Evolutionary conservation across 1,284 basidiomycete species (phyloP).

Genomic region (Leccinum angustisporum): DNA sequence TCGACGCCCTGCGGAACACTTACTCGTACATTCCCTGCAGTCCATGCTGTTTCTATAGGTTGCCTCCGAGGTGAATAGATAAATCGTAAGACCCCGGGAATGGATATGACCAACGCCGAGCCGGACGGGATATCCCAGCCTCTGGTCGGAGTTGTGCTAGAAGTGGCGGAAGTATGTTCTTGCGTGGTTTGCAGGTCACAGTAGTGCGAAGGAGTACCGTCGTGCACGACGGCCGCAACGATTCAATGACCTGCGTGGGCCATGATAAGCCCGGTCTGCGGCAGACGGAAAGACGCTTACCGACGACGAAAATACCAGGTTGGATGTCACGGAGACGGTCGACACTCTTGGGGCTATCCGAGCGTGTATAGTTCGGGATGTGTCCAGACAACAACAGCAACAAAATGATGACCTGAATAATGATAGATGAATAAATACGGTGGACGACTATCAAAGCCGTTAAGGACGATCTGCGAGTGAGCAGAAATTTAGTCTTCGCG

Average conservation of each 20-base stretch:
- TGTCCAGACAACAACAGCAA: not conserved
- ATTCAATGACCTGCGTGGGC: slow-evolving; percentile 73
- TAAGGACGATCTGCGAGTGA: slow-evolving; percentile 5
- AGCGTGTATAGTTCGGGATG: not conserved
- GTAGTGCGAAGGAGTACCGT: slow-evolving; percentile 30
- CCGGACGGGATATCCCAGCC: not conserved
- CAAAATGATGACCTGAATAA: slow-evolving; percentile 15
- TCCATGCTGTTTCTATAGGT: slow-evolving; percentile 19
- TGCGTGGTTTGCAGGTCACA: not conserved
- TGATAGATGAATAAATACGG: slow-evolving; percentile 3
- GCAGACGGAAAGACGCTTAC: slow-evolving; percentile 24
- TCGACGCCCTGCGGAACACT: not conserved
- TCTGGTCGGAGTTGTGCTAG: not conserved
- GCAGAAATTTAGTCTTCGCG: slow-evolving; percentile 3
- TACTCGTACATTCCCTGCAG: slow-evolving; percentile 14
- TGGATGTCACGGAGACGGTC: not conserved
- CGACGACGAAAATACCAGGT: slow-evolving; percentile 23
- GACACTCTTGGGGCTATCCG: not conserved
- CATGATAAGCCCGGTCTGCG: not conserved
- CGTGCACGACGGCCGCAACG: slow-evolving; percentile 83
- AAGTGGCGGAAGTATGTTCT: not conserved
- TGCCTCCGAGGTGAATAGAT: not conserved
- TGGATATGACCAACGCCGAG: not conserved
- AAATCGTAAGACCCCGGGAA: not conserved
- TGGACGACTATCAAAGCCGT: slow-evolving; percentile 8